Percentiles rank a stretch among this genome's conserved stretches.
Conservation (phyloP, 1,284 basidiomycete genomes). For the Leccinum ponderosum region DNA sequence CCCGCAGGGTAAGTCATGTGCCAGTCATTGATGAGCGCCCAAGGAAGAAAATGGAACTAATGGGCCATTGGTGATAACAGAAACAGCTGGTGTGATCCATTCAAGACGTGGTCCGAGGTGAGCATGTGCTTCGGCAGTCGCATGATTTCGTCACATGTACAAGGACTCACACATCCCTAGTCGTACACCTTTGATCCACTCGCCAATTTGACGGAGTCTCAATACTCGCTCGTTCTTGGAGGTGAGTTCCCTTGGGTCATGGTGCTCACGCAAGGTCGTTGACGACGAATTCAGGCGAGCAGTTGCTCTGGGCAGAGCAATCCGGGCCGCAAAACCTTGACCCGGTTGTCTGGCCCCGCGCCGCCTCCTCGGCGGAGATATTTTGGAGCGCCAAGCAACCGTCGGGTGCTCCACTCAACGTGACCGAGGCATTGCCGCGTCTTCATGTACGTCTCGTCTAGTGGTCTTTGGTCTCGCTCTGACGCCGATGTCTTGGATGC, state of each 20-base stretch:
- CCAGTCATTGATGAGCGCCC: neutral
- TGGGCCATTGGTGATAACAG: slow-evolving; percentile 19
- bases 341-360: slow-evolving; percentile 59
- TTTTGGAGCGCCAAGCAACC: slow-evolving; percentile 59
- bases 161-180: slow-evolving; percentile 20
- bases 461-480: neutral
- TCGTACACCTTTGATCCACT: slow-evolving; percentile 58
- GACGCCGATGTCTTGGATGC: neutral
- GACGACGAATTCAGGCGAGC: slow-evolving; percentile 32
- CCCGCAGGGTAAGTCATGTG: slow-evolving; percentile 39
- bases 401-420: slow-evolving; percentile 41
- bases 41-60: slow-evolving; percentile 7
- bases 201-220: slow-evolving; percentile 38
- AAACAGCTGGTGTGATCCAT: slow-evolving; percentile 56
- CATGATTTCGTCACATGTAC: neutral
- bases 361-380: slow-evolving; percentile 58
- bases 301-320: slow-evolving; percentile 59
- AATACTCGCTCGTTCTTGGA: slow-evolving; percentile 47
- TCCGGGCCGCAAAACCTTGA: slow-evolving; percentile 55
- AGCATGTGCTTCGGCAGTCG: slow-evolving; percentile 9
- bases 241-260: slow-evolving; percentile 30
- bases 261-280: neutral
- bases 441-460: slow-evolving; percentile 50
- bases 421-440: slow-evolving; percentile 65
- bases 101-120: slow-evolving; percentile 54